A percentile compares a stretch with the other conserved stretches of the same genome.
Conservation (phyloP, 1,284 basidiomycete genomes). For the Macrocystidia cucumis region DNA sequence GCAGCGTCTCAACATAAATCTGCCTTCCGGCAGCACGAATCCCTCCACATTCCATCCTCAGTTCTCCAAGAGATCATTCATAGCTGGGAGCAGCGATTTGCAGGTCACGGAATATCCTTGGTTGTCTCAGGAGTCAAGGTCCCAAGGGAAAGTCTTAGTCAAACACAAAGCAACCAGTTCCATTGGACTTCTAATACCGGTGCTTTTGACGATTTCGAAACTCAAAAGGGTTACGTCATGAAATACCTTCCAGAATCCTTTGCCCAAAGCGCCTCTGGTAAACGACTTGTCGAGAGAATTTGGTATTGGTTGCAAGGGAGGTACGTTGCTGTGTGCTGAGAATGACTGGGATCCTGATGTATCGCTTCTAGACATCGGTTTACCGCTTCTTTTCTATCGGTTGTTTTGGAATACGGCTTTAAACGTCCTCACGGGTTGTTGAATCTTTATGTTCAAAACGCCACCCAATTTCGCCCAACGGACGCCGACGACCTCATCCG, state of each 20-base stretch:
- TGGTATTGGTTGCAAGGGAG: slow-evolving; percentile 34
- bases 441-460: slow-evolving; percentile 28
- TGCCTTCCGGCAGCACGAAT: slow-evolving; percentile 25
- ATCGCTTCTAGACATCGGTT: slow-evolving; percentile 25
- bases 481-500: slow-evolving; percentile 22
- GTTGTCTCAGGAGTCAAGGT: slow-evolving; percentile 32
- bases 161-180: slow-evolving; percentile 30
- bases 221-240: slow-evolving; percentile 23
- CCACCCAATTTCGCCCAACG: slow-evolving; percentile 26
- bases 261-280: slow-evolving; percentile 17
- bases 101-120: slow-evolving; percentile 29
- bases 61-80: slow-evolving; percentile 31
- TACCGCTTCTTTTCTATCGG: slow-evolving; percentile 28
- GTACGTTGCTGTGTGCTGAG: slow-evolving; percentile 12
- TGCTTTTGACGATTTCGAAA: slow-evolving; percentile 23
- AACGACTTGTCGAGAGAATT: slow-evolving; percentile 22
- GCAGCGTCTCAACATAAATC: slow-evolving; percentile 25
- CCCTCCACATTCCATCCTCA: too few relatives aligned
- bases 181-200: slow-evolving; percentile 34
- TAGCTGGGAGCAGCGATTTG: slow-evolving; percentile 26
- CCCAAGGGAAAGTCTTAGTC: slow-evolving; percentile 33
- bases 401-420: slow-evolving; percentile 26
- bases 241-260: slow-evolving; percentile 24
- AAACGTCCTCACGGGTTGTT: slow-evolving; percentile 25
- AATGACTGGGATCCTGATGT: background rate